phyloP scores from a whole-genome alignment of 768 basidiomycete species.

The Mycena filopes region DNA sequence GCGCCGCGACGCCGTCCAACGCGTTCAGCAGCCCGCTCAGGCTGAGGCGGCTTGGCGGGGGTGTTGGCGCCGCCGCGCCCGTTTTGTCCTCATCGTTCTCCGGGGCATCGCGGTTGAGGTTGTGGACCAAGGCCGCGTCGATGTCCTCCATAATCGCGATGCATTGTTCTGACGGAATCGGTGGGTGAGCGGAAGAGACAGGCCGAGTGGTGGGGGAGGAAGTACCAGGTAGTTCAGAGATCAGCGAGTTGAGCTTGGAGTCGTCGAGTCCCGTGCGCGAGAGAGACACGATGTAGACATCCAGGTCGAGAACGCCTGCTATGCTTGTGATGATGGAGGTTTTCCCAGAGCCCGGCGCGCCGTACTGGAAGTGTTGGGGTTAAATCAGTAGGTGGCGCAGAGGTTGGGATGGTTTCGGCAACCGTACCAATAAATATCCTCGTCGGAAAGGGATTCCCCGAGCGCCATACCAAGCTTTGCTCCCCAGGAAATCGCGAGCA shows the following conservation, averaged over 20 bases:
- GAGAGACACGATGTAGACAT: constrained; percentile 78
- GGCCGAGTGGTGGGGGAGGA: no score
- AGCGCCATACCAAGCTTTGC: constrained; percentile 76
- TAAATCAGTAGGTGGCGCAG: neutral
- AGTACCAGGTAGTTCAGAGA: constrained; percentile 68
- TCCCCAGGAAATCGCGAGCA: constrained; percentile 74
- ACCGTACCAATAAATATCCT: constrained; percentile 70
- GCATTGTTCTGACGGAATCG: constrained; percentile 54
- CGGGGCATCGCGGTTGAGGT: constrained; percentile 52
- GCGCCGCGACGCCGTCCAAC: constrained; percentile 80
- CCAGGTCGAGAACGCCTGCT: constrained; percentile 78
- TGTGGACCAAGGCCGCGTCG: constrained; percentile 74
- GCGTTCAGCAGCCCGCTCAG: constrained; percentile 82
- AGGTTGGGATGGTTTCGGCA: constrained; percentile 23
- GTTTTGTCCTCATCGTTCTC: constrained; percentile 9
- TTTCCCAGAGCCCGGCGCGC: constrained; percentile 82
- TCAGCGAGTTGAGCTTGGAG: constrained; percentile 61
- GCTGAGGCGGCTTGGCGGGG: constrained; percentile 54
- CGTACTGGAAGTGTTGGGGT: constrained; percentile 59
- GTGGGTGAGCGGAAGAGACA: neutral
- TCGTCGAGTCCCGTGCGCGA: constrained; percentile 75
- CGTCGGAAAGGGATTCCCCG: constrained; percentile 86
- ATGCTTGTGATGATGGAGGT: constrained; percentile 80
- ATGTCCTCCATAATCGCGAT: constrained; percentile 88
- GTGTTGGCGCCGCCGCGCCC: constrained; percentile 3